A percentile compares a stretch with the other conserved stretches of the same genome.
These are phyloP conservation scores for Fusarium buxicola DNA, from an alignment of 2,329 filamentous ascomycete genomes.

Conservation along the genomic window DNA sequence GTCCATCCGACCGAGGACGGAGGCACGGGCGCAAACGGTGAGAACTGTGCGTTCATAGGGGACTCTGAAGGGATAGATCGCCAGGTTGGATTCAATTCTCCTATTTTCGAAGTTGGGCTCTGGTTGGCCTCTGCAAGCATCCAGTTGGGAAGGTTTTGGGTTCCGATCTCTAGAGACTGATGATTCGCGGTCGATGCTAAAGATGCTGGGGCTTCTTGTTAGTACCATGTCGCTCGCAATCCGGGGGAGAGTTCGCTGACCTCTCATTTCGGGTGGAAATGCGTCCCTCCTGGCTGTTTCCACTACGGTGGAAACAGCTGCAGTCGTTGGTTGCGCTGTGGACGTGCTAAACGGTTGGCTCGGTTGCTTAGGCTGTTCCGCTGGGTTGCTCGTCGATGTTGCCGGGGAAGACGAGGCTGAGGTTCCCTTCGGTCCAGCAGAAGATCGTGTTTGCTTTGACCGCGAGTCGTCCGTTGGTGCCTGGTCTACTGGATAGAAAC, in stretches of 20 bases:
- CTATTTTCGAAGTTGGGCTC: slow-evolving; percentile 55
- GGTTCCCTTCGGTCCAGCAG: slow-evolving; percentile 53
- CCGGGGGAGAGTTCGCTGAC: slow-evolving; percentile 53
- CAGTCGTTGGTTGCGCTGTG: slow-evolving; percentile 57
- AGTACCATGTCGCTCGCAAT: slow-evolving; percentile 7
- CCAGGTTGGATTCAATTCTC: slow-evolving; percentile 61
- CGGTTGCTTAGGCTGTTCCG: slow-evolving; percentile 52
- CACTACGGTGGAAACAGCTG: slow-evolving; percentile 58
- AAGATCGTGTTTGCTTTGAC: slow-evolving; percentile 55
- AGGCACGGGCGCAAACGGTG: slow-evolving; percentile 60
- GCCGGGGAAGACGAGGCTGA: slow-evolving; percentile 64
- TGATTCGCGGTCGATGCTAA: slow-evolving; percentile 21
- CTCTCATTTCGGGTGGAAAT: slow-evolving; percentile 55
- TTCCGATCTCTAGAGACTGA: slow-evolving; percentile 48
- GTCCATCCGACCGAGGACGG: slow-evolving; percentile 57
- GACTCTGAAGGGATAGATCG: slow-evolving; percentile 62
- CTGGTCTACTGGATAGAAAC: slow-evolving; percentile 90
- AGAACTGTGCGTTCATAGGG: slow-evolving; percentile 62
- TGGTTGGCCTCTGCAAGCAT: slow-evolving; percentile 56
- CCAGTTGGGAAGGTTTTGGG: slow-evolving; percentile 57
- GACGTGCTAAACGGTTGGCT: slow-evolving; percentile 58
- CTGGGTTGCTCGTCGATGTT: slow-evolving; percentile 55
- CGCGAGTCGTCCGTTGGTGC: slow-evolving; percentile 64
- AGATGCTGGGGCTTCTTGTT: slow-evolving; percentile 22
- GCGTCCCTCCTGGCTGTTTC: slow-evolving; percentile 54